Conservation (phyloP, 495 filamentous ascomycete genomes). For the Letharia lupina region DNA sequence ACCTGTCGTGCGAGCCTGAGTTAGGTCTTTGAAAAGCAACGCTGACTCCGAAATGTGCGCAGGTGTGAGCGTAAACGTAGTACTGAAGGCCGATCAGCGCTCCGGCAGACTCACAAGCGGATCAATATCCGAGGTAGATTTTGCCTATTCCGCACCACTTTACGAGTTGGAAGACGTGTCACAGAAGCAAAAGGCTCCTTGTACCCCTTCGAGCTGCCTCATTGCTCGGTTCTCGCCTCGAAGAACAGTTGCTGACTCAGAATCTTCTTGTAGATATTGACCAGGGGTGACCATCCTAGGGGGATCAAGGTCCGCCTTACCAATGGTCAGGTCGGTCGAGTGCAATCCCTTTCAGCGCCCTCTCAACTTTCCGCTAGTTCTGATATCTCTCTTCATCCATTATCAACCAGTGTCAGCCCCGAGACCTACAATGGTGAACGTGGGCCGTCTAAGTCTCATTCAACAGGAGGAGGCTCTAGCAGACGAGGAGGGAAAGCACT, state of each 20-base stretch:
- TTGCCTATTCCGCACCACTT: not conserved
- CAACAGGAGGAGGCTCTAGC: not conserved
- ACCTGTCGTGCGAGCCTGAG: too few relatives aligned
- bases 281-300: constrained; percentile 60
- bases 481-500: not conserved
- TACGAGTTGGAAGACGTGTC: not conserved
- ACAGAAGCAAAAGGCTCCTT: not conserved
- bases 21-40: too few relatives aligned
- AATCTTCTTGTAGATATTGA: constrained; percentile 38
- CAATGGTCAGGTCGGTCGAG: constrained; percentile 60
- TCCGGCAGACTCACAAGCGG: constrained; percentile 60
- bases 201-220: not conserved
- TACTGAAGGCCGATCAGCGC: constrained; percentile 62
- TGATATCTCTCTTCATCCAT: not conserved
- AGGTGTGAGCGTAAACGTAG: constrained; percentile 53
- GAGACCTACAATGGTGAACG: not conserved
- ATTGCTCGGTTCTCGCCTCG: not conserved
- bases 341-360: constrained; percentile 38
- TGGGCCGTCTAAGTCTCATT: not conserved
- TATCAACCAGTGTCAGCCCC: not conserved
- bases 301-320: constrained; percentile 66
- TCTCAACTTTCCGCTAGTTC: not conserved
- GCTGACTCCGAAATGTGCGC: too few relatives aligned
- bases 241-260: not conserved
- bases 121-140: constrained; percentile 38